phyloP scores from a whole-genome alignment of 1,284 basidiomycete species.

The Pseudozyma tsukubaensis region DNA sequence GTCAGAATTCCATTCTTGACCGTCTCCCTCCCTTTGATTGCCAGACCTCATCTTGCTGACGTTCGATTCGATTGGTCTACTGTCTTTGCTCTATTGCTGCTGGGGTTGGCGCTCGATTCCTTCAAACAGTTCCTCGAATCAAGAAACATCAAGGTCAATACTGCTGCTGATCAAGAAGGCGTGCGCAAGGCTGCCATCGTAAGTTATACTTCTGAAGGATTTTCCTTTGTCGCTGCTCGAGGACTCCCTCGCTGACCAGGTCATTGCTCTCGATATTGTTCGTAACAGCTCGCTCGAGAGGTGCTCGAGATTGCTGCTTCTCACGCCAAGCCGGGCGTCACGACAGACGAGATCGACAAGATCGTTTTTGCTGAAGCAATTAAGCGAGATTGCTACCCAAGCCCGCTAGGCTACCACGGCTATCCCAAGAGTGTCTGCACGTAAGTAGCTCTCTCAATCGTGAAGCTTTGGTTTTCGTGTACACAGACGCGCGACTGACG shows the following conservation, averaged over 20 bases:
- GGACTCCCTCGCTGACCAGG: not conserved
- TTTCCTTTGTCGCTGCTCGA: not conserved
- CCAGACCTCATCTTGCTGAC: slow-evolving; percentile 20
- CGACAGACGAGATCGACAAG: slow-evolving; percentile 89
- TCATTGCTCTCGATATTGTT: slow-evolving; percentile 18
- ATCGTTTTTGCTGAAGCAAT: slow-evolving; percentile 95
- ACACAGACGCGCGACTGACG: no score
- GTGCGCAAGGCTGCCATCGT: slow-evolving; percentile 59
- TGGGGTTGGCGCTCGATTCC: slow-evolving; percentile 32
- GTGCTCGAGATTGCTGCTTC: slow-evolving; percentile 90
- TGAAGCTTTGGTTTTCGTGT: no score
- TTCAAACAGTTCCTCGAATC: slow-evolving; percentile 60
- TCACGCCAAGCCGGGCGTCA: slow-evolving; percentile 86
- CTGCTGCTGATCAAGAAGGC: slow-evolving; percentile 57
- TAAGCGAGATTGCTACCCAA: slow-evolving; percentile 91
- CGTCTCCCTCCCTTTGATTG: slow-evolving; percentile 22
- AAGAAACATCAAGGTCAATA: slow-evolving; percentile 64
- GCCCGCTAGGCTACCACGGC: slow-evolving; percentile 88
- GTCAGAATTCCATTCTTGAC: slow-evolving; percentile 53
- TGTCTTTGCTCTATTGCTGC: slow-evolving; percentile 34
- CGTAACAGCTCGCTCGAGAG: slow-evolving; percentile 82
- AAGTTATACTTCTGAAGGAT: not conserved
- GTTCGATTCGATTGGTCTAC: slow-evolving; percentile 10
- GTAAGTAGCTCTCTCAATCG: slow-evolving; percentile 19
- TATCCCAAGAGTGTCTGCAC: slow-evolving; percentile 98